phyloP scores from a whole-genome alignment of 306 rosid species.

The Pyrus pyrifolia region DNA sequence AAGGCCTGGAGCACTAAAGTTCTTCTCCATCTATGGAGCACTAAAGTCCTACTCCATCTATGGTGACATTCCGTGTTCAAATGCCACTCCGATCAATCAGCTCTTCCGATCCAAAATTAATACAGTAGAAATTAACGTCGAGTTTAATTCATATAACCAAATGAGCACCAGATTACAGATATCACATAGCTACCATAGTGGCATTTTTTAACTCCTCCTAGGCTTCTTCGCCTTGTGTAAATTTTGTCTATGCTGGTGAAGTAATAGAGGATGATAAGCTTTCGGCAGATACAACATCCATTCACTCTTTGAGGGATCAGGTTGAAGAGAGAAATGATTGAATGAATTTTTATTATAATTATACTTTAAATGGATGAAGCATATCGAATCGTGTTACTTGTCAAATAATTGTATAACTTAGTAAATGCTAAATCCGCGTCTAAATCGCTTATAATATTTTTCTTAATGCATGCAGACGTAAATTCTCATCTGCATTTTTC shows the following conservation, averaged over 20 bases:
- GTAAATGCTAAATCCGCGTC: no score
- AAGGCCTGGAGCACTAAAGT: slow-evolving; percentile 53
- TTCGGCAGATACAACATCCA: slow-evolving; percentile 69
- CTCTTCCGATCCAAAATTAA: no score
- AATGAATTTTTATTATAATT: no score
- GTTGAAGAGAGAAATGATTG: no score
- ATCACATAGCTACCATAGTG: slow-evolving; percentile 40
- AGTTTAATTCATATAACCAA: neutral
- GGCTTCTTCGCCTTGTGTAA: slow-evolving; percentile 44
- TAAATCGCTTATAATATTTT: no score
- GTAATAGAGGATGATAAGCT: slow-evolving; percentile 80
- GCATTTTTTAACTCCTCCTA: slow-evolving; percentile 28
- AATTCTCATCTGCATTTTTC: no score
- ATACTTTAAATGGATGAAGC: no score
- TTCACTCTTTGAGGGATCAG: slow-evolving; percentile 33
- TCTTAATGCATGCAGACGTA: no score
- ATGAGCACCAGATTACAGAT: neutral
- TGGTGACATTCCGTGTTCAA: neutral
- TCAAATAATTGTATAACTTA: no score
- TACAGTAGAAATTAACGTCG: neutral
- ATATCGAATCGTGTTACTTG: no score
- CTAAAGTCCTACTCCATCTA: neutral
- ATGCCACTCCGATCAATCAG: neutral
- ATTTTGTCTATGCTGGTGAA: slow-evolving; percentile 55
- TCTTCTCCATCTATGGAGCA: neutral